Base-by-base conservation (phyloP, 257 asterid species). In the Fraxinus quadrangulata region DNA sequence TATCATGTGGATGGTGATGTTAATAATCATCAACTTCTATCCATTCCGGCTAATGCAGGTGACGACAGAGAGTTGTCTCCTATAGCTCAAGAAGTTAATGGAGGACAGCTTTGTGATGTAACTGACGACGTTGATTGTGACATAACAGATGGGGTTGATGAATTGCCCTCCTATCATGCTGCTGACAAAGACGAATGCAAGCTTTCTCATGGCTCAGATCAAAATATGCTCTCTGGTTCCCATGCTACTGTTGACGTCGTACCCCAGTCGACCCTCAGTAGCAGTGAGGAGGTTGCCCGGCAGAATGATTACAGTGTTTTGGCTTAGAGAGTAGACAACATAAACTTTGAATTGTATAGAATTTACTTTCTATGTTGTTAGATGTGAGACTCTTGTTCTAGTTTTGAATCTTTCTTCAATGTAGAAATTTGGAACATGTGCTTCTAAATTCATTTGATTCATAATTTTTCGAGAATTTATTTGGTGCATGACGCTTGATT, bases 161-260 rank as follows among this genome's bases (percentile, higher is more conserved):
- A 82, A 39, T 39, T 83, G 14, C 83, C 83, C 69, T 84, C 81
- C 71, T 84, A 72, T 51, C 83, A 73, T 63, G 77, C 67, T 40
- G 86, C 80, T 70, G 91, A 85, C 75, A 92, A 85, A 80, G 87
- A 88, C 14, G 94, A 86, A n/a, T 90, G 76, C 77, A 83, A 84
- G 68, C 80, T 87, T 51, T 77, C 89, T 21, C 84, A 74, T 72
- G 96, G 86, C 74, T 75, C 86, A 3, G 85, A 77, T 45, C 91
- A 84, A 74, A 80, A 71, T 71, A 67, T 80, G 79, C 82, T 81
- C 0, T 78, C 83, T n/a, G 82, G 47, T 19, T 83, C 91, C 31
- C 82, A 82, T 84, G 77, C 83, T 28, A 77, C 81, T 26, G 79
- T 81, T 19, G 85, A 75, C 37, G 83, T 76, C 56, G 87, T 86